These are phyloP conservation scores for Solanum chmielewskii DNA, from an alignment of 257 asterid genomes.

Conservation along the genomic window DNA sequence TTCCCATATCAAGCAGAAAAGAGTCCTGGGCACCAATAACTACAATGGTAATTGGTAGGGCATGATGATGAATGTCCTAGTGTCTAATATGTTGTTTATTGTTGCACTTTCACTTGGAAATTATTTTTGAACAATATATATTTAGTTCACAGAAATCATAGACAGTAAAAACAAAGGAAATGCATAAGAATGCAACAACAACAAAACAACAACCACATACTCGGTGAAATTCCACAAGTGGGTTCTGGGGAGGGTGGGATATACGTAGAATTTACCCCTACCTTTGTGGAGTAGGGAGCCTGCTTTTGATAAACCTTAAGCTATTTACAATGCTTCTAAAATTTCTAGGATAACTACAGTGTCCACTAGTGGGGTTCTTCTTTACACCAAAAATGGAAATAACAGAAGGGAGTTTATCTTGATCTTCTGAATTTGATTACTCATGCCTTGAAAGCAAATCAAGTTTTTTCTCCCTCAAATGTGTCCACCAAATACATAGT, in stretches of 20 bases:
- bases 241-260: background rate
- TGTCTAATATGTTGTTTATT: background rate
- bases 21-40: background rate
- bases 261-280: background rate
- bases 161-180: background rate
- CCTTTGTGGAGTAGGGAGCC: background rate
- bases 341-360: background rate
- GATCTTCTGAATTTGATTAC: background rate
- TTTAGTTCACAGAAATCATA: background rate
- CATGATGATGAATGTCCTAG: background rate
- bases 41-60: background rate
- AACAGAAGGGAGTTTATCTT: background rate
- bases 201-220: background rate
- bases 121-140: background rate
- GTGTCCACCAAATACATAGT: background rate
- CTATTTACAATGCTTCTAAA: background rate
- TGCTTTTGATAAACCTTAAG: background rate
- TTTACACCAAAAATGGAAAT: background rate
- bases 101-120: background rate
- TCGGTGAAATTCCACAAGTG: background rate
- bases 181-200: background rate
- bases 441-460: background rate
- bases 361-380: background rate
- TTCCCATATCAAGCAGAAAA: background rate
- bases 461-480: background rate